Evolutionary conservation across 1,284 basidiomycete species (phyloP).

Genomic region (Pseudozyma sp.): DNA sequence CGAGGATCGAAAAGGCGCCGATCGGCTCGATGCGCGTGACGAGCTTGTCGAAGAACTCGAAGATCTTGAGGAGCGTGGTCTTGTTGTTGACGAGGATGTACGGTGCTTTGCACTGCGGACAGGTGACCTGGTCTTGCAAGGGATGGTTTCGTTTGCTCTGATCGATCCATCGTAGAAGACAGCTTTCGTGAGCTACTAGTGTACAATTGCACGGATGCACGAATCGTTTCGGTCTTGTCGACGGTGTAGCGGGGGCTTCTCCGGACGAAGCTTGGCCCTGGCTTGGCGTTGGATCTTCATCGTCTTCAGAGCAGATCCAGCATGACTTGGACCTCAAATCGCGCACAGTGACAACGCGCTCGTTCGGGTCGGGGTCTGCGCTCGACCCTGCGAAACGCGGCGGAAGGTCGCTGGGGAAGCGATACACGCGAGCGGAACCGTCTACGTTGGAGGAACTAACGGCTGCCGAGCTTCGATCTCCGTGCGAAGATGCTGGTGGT

Average conservation of each 20-base stretch:
- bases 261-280: not conserved
- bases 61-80: constrained; percentile 32
- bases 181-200: constrained; percentile 61
- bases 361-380: constrained; percentile 14
- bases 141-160: constrained; percentile 40
- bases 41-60: constrained; percentile 49
- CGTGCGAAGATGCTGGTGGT: constrained; percentile 17
- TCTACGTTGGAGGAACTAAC: constrained; percentile 28
- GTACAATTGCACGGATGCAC: constrained; percentile 63
- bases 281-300: constrained; percentile 36
- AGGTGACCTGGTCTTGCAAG: constrained; percentile 37
- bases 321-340: constrained; percentile 54
- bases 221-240: constrained; percentile 31
- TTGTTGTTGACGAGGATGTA: constrained; percentile 54
- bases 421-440: constrained; percentile 34
- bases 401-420: constrained; percentile 32
- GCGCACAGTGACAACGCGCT: constrained; percentile 48
- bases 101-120: constrained; percentile 56
- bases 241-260: not conserved
- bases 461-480: not conserved
- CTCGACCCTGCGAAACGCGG: constrained; percentile 17
- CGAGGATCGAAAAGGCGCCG: constrained; percentile 29
- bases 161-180: constrained; percentile 59
- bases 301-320: constrained; percentile 64
- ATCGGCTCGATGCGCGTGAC: constrained; percentile 33